Conservation (phyloP, 768 basidiomycete species). For the Trametes villosa region DNA sequence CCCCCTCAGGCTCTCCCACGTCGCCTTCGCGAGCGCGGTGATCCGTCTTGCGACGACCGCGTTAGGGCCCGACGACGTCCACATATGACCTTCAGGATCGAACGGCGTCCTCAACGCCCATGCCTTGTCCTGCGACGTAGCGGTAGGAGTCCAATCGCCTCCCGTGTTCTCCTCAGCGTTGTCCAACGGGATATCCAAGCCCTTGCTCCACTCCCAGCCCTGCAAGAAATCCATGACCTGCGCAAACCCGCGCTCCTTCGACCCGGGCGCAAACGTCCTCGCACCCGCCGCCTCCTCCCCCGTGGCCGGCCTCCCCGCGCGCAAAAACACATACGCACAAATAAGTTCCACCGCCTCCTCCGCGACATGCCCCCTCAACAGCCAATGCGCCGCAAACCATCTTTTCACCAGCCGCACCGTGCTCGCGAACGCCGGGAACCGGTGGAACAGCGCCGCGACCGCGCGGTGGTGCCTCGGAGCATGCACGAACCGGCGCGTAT, state of each 20-base stretch:
- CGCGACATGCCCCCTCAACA: slow-evolving; percentile 72
- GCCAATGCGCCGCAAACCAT: slow-evolving; percentile 92
- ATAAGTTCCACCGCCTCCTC: slow-evolving; percentile 86
- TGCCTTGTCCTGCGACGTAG: slow-evolving; percentile 27
- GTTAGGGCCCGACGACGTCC: slow-evolving; percentile 73
- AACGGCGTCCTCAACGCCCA: slow-evolving; percentile 83
- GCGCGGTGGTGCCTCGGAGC: slow-evolving; percentile 86
- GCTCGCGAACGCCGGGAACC: slow-evolving; percentile 75
- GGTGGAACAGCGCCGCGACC: slow-evolving; percentile 78
- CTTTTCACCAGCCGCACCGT: slow-evolving; percentile 90
- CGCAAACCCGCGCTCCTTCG: slow-evolving; percentile 83
- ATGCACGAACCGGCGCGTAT: slow-evolving; percentile 75
- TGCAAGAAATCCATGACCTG: slow-evolving; percentile 71
- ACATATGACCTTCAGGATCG: slow-evolving; percentile 74
- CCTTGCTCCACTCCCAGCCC: slow-evolving; percentile 84
- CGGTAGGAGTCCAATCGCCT: not conserved
- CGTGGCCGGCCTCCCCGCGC: slow-evolving; percentile 41
- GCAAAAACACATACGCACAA: slow-evolving; percentile 78
- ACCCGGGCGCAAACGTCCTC: slow-evolving; percentile 59
- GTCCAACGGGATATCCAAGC: slow-evolving; percentile 69
- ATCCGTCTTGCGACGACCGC: slow-evolving; percentile 75
- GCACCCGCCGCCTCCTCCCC: slow-evolving; percentile 39
- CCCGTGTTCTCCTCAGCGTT: slow-evolving; percentile 49
- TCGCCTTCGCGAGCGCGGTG: slow-evolving; percentile 73
- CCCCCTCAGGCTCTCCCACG: slow-evolving; percentile 60